Percentiles rank a stretch among this genome's conserved stretches.
Conservation (phyloP, 2,329 filamentous ascomycete genomes). For the Sporothrix dimorphospora region DNA sequence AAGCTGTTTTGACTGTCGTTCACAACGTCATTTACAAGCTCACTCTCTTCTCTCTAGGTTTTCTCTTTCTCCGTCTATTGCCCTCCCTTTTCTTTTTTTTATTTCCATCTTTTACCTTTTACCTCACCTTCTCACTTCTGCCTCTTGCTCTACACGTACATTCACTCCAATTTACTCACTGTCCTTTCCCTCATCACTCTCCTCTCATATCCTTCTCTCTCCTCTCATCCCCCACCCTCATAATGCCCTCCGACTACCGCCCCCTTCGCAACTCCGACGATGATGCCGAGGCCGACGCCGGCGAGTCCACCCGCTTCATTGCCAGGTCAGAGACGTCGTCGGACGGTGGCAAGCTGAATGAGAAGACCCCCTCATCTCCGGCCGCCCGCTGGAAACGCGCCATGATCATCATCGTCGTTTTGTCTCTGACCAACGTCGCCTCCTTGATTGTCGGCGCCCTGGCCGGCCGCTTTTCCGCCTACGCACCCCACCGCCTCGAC, state of each 20-base stretch:
- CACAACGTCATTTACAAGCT: not conserved
- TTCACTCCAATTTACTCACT: too few species aligned
- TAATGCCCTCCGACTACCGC: conserved; percentile 21
- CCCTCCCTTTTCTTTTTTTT: not conserved
- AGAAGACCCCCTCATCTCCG: not conserved
- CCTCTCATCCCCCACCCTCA: not conserved
- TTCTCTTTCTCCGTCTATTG: not conserved
- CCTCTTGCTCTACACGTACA: not conserved
- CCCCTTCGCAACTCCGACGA: conserved; percentile 10
- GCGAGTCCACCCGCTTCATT: conserved; percentile 19
- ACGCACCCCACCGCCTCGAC: conserved; percentile 22
- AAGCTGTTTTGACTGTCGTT: not conserved
- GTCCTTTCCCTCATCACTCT: not conserved
- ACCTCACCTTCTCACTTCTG: not conserved
- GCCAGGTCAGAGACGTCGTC: not conserved
- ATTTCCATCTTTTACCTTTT: not conserved
- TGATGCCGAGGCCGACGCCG: conserved; percentile 18
- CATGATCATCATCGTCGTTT: not conserved
- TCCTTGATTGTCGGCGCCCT: conserved; percentile 23
- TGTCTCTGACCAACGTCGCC: not conserved
- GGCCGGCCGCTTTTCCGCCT: not conserved
- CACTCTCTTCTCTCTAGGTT: too few species aligned
- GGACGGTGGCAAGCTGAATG: not conserved
- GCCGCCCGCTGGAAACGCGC: not conserved
- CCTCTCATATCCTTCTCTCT: too few species aligned